Conservation (phyloP, 306 rosid species). For the Casuarina glauca region DNA sequence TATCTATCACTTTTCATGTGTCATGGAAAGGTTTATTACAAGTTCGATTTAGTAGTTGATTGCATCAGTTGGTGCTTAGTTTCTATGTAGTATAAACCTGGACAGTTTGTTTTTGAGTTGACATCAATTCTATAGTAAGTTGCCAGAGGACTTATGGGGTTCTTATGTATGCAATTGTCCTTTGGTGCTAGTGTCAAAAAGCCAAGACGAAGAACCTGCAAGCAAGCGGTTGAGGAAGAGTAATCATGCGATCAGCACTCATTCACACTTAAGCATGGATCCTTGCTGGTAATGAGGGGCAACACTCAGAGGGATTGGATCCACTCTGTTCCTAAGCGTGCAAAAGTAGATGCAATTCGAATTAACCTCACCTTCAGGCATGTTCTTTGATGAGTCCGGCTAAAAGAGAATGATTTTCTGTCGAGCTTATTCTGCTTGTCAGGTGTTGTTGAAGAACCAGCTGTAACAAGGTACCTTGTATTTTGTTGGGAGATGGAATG, state of each 20-base stretch:
- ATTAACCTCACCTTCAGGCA: conserved; percentile 92
- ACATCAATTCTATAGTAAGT: background rate
- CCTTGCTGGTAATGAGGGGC: conserved; percentile 87
- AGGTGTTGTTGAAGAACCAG: background rate
- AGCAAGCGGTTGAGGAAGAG: conserved; percentile 67
- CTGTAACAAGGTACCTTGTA: conserved; percentile 8
- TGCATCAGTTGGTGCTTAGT: background rate
- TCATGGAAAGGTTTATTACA: background rate
- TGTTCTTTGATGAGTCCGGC: conserved; percentile 38
- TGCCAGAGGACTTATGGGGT: background rate
- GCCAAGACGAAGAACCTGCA: conserved; percentile 48
- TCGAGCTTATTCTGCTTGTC: background rate
- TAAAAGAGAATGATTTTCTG: background rate
- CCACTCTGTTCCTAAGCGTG: conserved; percentile 86
- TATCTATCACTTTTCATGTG: background rate
- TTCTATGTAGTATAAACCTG: background rate
- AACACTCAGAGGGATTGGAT: conserved; percentile 93
- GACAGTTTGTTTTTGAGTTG: background rate
- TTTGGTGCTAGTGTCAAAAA: conserved; percentile 34
- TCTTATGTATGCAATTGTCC: conserved; percentile 12
- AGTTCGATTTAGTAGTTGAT: background rate
- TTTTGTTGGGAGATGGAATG: conserved; percentile 14
- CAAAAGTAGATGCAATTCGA: conserved; percentile 71
- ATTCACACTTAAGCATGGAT: conserved; percentile 79
- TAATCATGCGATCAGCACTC: conserved; percentile 51